A percentile compares a stretch with the other conserved stretches of the same genome.
phyloP scores from a whole-genome alignment of 2,329 filamentous ascomycete genomes.

The Akanthomyces lecanii region DNA sequence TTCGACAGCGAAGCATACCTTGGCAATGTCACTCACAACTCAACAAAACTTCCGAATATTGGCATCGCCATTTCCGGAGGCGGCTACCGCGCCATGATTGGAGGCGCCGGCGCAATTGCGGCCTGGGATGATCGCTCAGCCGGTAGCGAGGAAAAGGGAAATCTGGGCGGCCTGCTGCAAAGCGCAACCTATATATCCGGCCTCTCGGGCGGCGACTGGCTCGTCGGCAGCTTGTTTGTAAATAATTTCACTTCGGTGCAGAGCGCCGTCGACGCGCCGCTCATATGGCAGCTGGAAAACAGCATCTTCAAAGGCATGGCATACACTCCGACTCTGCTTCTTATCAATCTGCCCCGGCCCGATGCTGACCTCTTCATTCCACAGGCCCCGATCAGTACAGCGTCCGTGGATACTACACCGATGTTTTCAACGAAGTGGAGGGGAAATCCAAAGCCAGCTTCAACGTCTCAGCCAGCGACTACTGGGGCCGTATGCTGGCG shows the following conservation, averaged over 20 bases:
- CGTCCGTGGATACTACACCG: constrained; percentile 52
- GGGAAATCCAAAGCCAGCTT: constrained; percentile 61
- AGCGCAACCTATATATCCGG: constrained; percentile 75
- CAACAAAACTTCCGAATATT: constrained; percentile 50
- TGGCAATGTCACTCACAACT: constrained; percentile 60
- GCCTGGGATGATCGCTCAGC: constrained; percentile 73
- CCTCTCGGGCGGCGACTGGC: constrained; percentile 76
- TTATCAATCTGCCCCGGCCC: not conserved
- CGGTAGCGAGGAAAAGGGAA: constrained; percentile 45
- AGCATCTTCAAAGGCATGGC: constrained; percentile 33
- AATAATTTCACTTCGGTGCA: constrained; percentile 73
- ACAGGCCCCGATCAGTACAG: constrained; percentile 29
- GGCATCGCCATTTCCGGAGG: constrained; percentile 77
- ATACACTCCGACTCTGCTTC: constrained; percentile 15
- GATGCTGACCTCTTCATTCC: constrained; percentile 25
- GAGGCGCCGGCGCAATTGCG: constrained; percentile 72
- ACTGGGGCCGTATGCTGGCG: constrained; percentile 72
- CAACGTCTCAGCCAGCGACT: constrained; percentile 67
- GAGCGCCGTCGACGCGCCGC: constrained; percentile 21
- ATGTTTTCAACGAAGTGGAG: constrained; percentile 54
- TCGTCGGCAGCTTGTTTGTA: constrained; percentile 66
- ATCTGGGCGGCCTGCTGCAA: constrained; percentile 78
- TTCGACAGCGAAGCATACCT: constrained; percentile 70
- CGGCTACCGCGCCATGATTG: constrained; percentile 79
- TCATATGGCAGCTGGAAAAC: constrained; percentile 34